A percentile compares a stretch with the other conserved stretches of the same genome.
These are phyloP conservation scores for Rhodosporidiobolus odoratus DNA, from an alignment of 768 basidiomycete genomes.

Conservation along the genomic window DNA sequence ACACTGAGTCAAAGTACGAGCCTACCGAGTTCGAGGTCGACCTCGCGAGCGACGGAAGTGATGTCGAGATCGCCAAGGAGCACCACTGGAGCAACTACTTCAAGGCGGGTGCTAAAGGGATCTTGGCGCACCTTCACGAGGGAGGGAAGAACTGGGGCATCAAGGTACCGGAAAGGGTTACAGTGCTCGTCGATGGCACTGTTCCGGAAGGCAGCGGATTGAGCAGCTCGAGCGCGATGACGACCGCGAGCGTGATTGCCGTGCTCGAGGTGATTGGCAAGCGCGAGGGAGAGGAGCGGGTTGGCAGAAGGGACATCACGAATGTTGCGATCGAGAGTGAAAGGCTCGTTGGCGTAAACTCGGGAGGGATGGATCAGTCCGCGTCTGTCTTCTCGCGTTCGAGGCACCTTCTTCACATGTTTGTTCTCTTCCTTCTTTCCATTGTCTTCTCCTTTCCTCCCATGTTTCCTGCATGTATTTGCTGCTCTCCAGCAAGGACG, in stretches of 20 bases:
- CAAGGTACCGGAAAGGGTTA: constrained; percentile 6
- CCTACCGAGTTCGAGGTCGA: constrained; percentile 34
- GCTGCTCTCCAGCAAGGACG: too few relatives aligned
- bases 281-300: constrained; percentile 57
- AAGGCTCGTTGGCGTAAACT: constrained; percentile 44
- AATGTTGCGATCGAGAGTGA: constrained; percentile 73
- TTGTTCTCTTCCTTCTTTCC: neutral
- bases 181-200: constrained; percentile 52
- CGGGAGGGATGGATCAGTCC: constrained; percentile 72
- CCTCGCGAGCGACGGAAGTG: neutral
- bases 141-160: neutral
- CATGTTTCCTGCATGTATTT: too few relatives aligned
- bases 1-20: constrained; percentile 37
- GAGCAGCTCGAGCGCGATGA: constrained; percentile 83
- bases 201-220: constrained; percentile 79
- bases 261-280: constrained; percentile 59
- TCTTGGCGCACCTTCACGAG: constrained; percentile 21
- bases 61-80: neutral
- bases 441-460: neutral
- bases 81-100: constrained; percentile 41
- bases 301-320: constrained; percentile 68
- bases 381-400: constrained; percentile 73
- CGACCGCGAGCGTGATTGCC: constrained; percentile 75
- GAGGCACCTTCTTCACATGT: constrained; percentile 54
- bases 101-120: constrained; percentile 35